Percentiles rank a stretch among this genome's conserved stretches.
phyloP scores from a whole-genome alignment of 179 eudicot genomes.

The Amaranthus tricolor region DNA sequence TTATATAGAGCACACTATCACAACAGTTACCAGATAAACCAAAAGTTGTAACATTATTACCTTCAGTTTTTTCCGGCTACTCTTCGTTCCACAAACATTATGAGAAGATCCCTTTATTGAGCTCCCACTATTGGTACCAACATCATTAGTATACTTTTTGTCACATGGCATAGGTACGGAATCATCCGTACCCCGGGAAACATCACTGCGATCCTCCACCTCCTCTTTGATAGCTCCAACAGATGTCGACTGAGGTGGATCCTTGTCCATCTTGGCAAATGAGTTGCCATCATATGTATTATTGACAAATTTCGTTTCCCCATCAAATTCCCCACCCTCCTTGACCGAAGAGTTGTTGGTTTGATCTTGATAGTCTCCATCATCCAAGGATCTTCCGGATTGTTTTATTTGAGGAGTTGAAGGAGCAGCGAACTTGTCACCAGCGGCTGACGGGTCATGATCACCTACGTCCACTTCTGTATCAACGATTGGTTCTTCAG shows the following conservation, averaged over 20 bases:
- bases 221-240: conserved; percentile 39
- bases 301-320: conserved; percentile 73
- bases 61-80: conserved; percentile 57
- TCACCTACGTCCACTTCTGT: conserved; percentile 27
- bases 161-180: conserved; percentile 16
- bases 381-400: conserved; percentile 54
- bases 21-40: too few species aligned
- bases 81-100: conserved; percentile 36
- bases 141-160: too few species aligned
- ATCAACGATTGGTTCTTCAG: conserved; percentile 24
- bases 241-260: conserved; percentile 30
- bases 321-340: conserved; percentile 48
- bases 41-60: conserved; percentile 26
- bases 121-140: conserved; percentile 14
- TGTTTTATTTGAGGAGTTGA: conserved; percentile 77
- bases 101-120: conserved; percentile 33
- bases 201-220: conserved; percentile 28
- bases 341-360: conserved; percentile 40
- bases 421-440: conserved; percentile 77
- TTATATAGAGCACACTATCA: too few species aligned
- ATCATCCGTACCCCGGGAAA: conserved; percentile 24
- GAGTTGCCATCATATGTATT: conserved; percentile 38
- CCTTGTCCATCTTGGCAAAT: conserved; percentile 33
- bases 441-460: conserved; percentile 31
- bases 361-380: conserved; percentile 61